phyloP scores from a whole-genome alignment of 768 basidiomycete genomes.

The Leccinum barrowsii region DNA sequence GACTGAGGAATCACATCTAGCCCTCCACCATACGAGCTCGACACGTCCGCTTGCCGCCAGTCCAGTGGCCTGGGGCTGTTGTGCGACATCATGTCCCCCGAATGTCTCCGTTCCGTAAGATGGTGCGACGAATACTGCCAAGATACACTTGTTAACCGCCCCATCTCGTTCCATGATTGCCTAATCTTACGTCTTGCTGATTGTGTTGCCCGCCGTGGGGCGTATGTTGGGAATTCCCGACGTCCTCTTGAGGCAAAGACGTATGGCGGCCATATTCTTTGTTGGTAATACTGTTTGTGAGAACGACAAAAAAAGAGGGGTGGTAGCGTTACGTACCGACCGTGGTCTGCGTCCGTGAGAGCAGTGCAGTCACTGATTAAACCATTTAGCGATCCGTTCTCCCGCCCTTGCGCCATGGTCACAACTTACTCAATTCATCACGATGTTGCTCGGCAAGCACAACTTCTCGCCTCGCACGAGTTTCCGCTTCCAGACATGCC shows the following conservation, averaged over 20 bases:
- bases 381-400: constrained; percentile 18
- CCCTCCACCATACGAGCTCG: constrained; percentile 27
- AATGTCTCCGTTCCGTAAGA: constrained; percentile 31
- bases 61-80: constrained; percentile 33
- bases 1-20: constrained; percentile 33
- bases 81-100: constrained; percentile 33
- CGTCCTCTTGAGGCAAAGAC: constrained; percentile 30
- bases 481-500: constrained; percentile 63
- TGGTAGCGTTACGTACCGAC: constrained; percentile 28
- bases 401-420: constrained; percentile 2
- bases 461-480: constrained; percentile 63
- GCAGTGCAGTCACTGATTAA: constrained; percentile 31
- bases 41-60: constrained; percentile 33
- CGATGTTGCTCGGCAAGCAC: constrained; percentile 63
- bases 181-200: constrained; percentile 33
- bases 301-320: constrained; percentile 9
- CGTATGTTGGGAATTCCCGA: constrained; percentile 28
- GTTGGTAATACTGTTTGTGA: constrained; percentile 15
- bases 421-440: constrained; percentile 50
- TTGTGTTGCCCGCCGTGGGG: constrained; percentile 26
- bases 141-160: constrained; percentile 19
- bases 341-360: constrained; percentile 34
- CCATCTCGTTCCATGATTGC: constrained; percentile 11
- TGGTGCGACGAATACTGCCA: constrained; percentile 33
- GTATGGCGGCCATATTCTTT: constrained; percentile 34